These are phyloP conservation scores for Juncus effusus DNA, from an alignment of 176 grass and related monocot species.

Conservation along the genomic window DNA sequence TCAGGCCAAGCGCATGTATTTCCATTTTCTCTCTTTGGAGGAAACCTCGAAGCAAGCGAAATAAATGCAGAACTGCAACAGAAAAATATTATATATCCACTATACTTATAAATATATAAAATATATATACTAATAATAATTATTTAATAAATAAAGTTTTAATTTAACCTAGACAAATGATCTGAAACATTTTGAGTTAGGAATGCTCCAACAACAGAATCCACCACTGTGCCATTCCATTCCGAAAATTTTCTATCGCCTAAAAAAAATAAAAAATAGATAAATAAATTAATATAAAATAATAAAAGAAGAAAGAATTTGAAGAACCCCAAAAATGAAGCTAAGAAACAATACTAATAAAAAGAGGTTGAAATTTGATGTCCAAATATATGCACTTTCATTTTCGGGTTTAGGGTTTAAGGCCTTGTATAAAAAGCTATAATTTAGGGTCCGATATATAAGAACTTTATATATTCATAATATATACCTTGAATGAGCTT, in stretches of 20 bases:
- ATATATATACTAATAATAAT: no score
- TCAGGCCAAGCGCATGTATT: conserved; percentile 28
- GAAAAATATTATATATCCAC: conserved; percentile 1
- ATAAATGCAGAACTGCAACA: conserved; percentile 81
- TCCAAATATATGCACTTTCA: background rate
- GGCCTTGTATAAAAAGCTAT: background rate
- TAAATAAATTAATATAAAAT: background rate
- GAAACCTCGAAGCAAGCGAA: conserved; percentile 69
- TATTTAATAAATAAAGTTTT: background rate
- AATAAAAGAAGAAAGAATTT: background rate
- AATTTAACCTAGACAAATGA: conserved; percentile 40
- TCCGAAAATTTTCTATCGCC: conserved; percentile 34
- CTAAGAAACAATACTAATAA: background rate
- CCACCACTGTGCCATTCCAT: conserved; percentile 46
- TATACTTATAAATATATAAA: no score
- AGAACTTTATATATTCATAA: background rate
- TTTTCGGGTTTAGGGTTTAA: background rate
- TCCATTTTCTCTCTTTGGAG: conserved; percentile 32
- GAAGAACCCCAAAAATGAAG: background rate
- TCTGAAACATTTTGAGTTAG: conserved; percentile 49
- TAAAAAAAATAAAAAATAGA: conserved; percentile 2
- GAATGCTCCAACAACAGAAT: conserved; percentile 46
- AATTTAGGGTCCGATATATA: background rate
- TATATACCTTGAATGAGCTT: conserved; percentile 24
- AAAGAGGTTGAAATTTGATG: background rate